Base-by-base conservation (phyloP, 78 protist genomes). In the Polysphondylium violaceum region DNA sequence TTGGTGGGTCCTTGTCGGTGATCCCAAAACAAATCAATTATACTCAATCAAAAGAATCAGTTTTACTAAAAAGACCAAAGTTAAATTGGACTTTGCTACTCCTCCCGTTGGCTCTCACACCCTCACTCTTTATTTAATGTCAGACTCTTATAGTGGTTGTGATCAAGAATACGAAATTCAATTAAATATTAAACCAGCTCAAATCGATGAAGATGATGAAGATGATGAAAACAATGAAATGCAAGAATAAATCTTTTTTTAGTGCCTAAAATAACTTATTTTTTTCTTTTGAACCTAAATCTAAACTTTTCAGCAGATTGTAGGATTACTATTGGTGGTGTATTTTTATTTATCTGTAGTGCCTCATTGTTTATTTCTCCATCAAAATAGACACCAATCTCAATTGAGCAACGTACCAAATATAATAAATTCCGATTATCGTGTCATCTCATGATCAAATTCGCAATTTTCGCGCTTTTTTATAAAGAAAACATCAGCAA, bases 131-230 rank as follows among this genome's bases (percentile, higher is more conserved):
- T 97, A 88, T 88, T 29, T 97, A 58, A 97, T 97, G 93, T 94
- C 97, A 68, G 99, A 97, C 67, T 95, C 97, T 8, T 97, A 95
- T 59, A 60, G 75, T 25, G 99, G 99, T 36, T 95, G 98, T 83
- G 99, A 97, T 67, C 97, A 97, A 67, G 97, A 96, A 81, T 88
- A 88, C 64, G 91, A 85, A 55, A 12, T 96, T 35, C 31, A 33
- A n/a, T 40, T 96, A 61, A 19, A 65, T 33, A 94, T 95, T 58
- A 53, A 79, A 38, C 69, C 72, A 2, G 85, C 90, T 3, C 31
- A 17, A 21, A 63, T 71, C 6, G 63, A 63, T 23, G 72, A 60
- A 7, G 73, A 63, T 23, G 81, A 88, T 0, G 86, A 74, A 12
- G 86, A 75, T 9, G 85, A 74, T 29, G 75, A 78, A 27, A n/a